These are phyloP conservation scores for Scleroderma citrinum DNA, from an alignment of 768 basidiomycete species.

Conservation along the genomic window DNA sequence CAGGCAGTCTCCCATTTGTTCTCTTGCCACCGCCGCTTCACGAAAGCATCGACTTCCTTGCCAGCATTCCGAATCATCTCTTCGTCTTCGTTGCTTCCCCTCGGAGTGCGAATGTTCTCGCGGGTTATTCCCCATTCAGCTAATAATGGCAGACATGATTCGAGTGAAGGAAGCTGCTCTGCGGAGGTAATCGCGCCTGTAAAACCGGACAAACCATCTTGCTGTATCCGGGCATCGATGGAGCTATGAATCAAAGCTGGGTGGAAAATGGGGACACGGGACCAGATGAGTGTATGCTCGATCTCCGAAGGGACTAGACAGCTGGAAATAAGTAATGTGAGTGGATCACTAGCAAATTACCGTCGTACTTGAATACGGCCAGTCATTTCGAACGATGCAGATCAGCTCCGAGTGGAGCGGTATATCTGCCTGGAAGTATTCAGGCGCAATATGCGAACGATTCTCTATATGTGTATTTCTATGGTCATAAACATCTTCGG, in stretches of 20 bases:
- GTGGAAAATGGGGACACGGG: constrained; percentile 65
- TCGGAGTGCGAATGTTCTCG: constrained; percentile 49
- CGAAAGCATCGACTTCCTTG: constrained; percentile 54
- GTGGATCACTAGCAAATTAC: not conserved
- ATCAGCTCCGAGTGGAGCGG: constrained; percentile 43
- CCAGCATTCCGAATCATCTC: constrained; percentile 45
- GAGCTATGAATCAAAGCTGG: constrained; percentile 44
- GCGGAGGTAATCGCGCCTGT: constrained; percentile 53
- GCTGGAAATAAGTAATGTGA: not conserved
- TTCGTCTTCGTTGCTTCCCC: constrained; percentile 49
- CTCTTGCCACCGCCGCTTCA: constrained; percentile 63
- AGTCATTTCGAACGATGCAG: constrained; percentile 77
- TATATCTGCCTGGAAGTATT: constrained; percentile 63
- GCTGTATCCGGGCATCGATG: constrained; percentile 52
- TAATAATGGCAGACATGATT: constrained; percentile 53
- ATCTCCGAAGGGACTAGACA: constrained; percentile 57
- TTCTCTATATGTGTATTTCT: not conserved
- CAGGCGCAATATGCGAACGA: constrained; percentile 23
- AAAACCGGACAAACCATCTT: constrained; percentile 82
- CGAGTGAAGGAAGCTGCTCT: constrained; percentile 55
- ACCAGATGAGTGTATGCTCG: constrained; percentile 77
- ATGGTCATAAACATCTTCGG: constrained; percentile 27
- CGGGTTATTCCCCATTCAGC: constrained; percentile 67
- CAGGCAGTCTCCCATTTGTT: constrained; percentile 84
- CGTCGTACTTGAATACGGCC: constrained; percentile 74